phyloP scores from a whole-genome alignment of 306 rosid genomes.

The Abrus precatorius region DNA sequence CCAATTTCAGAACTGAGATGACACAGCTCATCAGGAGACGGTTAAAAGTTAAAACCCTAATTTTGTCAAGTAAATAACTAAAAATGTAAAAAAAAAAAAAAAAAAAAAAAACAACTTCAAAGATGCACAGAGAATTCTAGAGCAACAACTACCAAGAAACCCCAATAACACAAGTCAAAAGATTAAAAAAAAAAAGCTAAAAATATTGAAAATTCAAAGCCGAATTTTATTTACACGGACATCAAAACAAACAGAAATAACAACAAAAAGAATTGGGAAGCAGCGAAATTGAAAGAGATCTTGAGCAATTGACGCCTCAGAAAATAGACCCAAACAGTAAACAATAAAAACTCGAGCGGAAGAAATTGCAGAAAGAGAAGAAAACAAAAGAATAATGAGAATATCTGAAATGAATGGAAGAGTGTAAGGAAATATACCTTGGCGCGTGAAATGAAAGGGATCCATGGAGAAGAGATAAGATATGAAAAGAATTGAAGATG shows the following conservation, averaged over 20 bases:
- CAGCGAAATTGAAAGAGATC: conserved; percentile 53
- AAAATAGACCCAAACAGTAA: conserved; percentile 12
- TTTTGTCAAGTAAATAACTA: conserved; percentile 5
- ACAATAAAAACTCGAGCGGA: neutral
- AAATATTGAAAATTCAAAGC: neutral
- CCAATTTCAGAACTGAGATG: conserved; percentile 18
- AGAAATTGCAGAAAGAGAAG: neutral
- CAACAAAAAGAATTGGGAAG: conserved; percentile 27
- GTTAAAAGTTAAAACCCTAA: conserved; percentile 27
- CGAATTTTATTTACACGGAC: conserved; percentile 14
- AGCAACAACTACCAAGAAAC: neutral
- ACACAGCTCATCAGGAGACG: neutral
- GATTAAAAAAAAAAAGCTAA: neutral
- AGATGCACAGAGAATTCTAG: conserved; percentile 3
- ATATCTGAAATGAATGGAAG: conserved; percentile 47
- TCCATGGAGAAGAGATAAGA: conserved; percentile 62
- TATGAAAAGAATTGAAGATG: conserved; percentile 39
- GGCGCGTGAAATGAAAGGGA: conserved; percentile 71
- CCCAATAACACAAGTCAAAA: neutral
- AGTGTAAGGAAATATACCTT: conserved; percentile 57
- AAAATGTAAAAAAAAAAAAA: neutral
- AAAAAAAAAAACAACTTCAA: neutral
- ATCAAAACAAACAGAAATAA: conserved; percentile 13
- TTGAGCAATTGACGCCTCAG: conserved; percentile 45
- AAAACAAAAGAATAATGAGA: conserved; percentile 18